phyloP scores from a whole-genome alignment of 106 monocot species.

The Apostasia shenzhenica region DNA sequence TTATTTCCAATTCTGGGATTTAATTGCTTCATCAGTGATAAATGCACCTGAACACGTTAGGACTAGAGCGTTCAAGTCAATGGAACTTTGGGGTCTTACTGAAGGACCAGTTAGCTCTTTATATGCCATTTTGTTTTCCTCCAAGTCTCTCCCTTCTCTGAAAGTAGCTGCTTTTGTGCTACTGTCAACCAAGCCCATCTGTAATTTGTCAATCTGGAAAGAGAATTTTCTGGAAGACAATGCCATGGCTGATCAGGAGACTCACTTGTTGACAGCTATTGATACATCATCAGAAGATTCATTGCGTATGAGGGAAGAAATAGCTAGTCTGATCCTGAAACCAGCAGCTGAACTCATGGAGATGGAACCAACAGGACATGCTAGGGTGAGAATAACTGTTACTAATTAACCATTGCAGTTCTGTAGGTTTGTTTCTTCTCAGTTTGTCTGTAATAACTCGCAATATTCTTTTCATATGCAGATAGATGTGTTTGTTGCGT shows the following conservation, averaged over 20 bases:
- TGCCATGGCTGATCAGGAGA: conserved; percentile 13
- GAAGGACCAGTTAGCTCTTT: conserved; percentile 56
- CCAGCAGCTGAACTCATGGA: conserved; percentile 44
- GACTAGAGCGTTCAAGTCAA: conserved; percentile 47
- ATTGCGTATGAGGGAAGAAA: conserved; percentile 63
- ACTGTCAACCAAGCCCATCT: conserved; percentile 60
- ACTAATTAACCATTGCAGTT: not conserved
- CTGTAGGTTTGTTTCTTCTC: not conserved
- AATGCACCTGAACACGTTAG: conserved; percentile 53
- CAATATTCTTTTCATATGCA: conserved; percentile 17
- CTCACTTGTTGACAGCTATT: conserved; percentile 7
- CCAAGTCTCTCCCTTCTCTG: conserved; percentile 41
- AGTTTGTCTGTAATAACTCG: conserved; percentile 5
- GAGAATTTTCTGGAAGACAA: conserved; percentile 24
- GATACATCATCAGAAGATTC: conserved; percentile 37
- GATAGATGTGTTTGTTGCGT: conserved; percentile 80
- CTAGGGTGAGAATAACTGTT: conserved; percentile 43
- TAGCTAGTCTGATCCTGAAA: conserved; percentile 57
- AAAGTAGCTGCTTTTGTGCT: conserved; percentile 69
- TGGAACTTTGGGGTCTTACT: conserved; percentile 93
- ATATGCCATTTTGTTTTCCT: conserved; percentile 82
- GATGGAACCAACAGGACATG: conserved; percentile 43
- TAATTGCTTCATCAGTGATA: conserved; percentile 58
- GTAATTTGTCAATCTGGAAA: conserved; percentile 48
- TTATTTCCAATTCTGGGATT: conserved; percentile 65